Evolutionary conservation across 202 grass and related monocot genomes (phyloP), one percentile per base, ranked within the genome.

Genomic region (Schoenoplectus triqueter): DNA sequence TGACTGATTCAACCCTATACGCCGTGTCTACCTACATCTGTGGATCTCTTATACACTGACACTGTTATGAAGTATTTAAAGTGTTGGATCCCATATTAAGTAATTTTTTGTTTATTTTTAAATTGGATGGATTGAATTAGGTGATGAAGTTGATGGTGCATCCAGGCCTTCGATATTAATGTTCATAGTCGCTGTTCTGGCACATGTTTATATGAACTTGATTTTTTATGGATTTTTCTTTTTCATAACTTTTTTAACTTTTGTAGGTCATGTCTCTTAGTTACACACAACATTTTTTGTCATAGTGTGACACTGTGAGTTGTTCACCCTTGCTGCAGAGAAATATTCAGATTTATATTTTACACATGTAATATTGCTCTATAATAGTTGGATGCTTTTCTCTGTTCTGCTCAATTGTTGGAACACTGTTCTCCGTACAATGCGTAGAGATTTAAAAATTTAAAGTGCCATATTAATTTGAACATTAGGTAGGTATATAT

Each of bases 401-500:
- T 52, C 47, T 52, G 10, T 39, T 15, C 20, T 20, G 50, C 51
- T 77, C 5, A 11, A 15, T 77, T 56, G 73, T 77, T 77, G 73
- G 11, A 77, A 40, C 11, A 56, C 73, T 57, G n/a, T 77, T 77
- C 19, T 77, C 51, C 18, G 73, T 77, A 57, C 73, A 77, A 6
- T 39, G 6, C 21, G 56, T 8, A 77, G 73, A 3, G 52, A 57
- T 77, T 77, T 62, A 19, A 77, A 77, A 57, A 22, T 75, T 77
- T 56, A 40, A 77, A 77, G 22, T 11, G 0, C 50, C 21, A 41
- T 48, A 49, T 75, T 52, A 54, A 50, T 77, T 76, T 77, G 73
- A 77, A 77, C 56, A 77, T 77, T 57, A 40, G 20, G 51, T 57
- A 39, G 21, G 51, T 77, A 56, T 15, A 77, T 2, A 41, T 17